Evolutionary conservation across 2,329 filamentous ascomycete species (phyloP).

Genomic region (Seiridium unicorne): DNA sequence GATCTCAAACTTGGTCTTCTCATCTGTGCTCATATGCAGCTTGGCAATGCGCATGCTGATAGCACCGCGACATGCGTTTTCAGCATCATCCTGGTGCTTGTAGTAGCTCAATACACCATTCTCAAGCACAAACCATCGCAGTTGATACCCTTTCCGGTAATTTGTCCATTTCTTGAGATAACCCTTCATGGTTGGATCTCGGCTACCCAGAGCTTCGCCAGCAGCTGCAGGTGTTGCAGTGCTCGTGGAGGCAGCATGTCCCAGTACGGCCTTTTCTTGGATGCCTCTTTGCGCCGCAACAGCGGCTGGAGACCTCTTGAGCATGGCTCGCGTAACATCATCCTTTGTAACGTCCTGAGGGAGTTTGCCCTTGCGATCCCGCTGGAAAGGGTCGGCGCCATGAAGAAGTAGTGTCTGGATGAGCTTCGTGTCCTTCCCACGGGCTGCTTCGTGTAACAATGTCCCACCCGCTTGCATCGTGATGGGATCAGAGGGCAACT

Average conservation of each 20-base stretch:
- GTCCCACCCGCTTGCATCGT: conserved; percentile 86
- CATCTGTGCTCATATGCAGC: conserved; percentile 92
- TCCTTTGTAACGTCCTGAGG: conserved; percentile 97
- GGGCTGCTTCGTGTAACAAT: conserved; percentile 87
- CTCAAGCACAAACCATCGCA: conserved; percentile 96
- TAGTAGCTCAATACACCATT: conserved; percentile 98
- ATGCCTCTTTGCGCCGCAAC: conserved; percentile 93
- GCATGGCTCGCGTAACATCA: conserved; percentile 79
- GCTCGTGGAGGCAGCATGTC: conserved; percentile 61
- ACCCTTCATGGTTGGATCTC: conserved; percentile 96
- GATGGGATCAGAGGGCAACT: conserved; percentile 77
- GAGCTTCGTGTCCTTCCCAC: conserved; percentile 80
- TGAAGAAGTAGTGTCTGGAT: conserved; percentile 90
- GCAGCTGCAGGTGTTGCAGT: conserved; percentile 52
- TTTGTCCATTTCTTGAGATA: conserved; percentile 99
- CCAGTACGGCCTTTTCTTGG: conserved; percentile 94
- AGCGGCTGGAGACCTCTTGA: conserved; percentile 93
- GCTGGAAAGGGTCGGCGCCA: conserved; percentile 91
- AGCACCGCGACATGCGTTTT: conserved; percentile 91
- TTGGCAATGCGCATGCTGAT: conserved; percentile 98
- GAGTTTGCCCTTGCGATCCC: conserved; percentile 92
- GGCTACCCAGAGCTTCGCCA: conserved; percentile 63
- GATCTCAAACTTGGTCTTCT: conserved; percentile 97
- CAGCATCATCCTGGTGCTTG: conserved; percentile 97
- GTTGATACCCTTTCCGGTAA: conserved; percentile 93